Conservation (phyloP, 208 protist species). For the Tritrichomonas foetus region DNA sequence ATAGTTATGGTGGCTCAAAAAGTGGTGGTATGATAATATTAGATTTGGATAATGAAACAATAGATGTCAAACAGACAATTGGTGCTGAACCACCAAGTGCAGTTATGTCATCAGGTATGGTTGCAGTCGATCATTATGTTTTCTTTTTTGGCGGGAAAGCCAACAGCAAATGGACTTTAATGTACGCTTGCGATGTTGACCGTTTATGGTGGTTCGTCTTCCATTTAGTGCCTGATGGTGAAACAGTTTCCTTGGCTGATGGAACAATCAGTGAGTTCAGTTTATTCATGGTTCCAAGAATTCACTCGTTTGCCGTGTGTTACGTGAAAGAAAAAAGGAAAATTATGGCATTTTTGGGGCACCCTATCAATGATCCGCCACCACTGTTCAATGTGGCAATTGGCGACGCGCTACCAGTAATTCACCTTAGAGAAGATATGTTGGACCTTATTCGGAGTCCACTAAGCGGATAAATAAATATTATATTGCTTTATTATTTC, state of each 20-base stretch:
- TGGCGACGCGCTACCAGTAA: background rate
- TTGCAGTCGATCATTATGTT: background rate
- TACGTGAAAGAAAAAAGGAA: background rate
- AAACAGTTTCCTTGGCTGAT: background rate
- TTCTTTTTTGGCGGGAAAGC: conserved; percentile 25
- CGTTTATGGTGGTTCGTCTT: background rate
- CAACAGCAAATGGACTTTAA: background rate
- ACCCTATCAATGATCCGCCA: background rate
- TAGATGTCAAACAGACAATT: background rate
- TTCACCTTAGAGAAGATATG: conserved; percentile 15
- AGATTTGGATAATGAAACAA: background rate
- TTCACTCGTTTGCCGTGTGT: background rate
- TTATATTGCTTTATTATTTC: too few relatives aligned
- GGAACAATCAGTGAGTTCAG: background rate
- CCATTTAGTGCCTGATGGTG: background rate
- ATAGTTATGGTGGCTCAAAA: background rate
- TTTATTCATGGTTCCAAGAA: conserved; percentile 31
- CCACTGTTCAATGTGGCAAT: background rate
- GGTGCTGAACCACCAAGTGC: background rate
- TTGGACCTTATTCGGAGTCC: background rate
- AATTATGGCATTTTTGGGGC: background rate
- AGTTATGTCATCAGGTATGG: background rate
- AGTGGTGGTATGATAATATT: background rate
- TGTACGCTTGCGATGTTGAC: background rate
- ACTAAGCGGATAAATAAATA: too few relatives aligned